Conservation (phyloP, 495 filamentous ascomycete species). For the Tuber brumale region DNA sequence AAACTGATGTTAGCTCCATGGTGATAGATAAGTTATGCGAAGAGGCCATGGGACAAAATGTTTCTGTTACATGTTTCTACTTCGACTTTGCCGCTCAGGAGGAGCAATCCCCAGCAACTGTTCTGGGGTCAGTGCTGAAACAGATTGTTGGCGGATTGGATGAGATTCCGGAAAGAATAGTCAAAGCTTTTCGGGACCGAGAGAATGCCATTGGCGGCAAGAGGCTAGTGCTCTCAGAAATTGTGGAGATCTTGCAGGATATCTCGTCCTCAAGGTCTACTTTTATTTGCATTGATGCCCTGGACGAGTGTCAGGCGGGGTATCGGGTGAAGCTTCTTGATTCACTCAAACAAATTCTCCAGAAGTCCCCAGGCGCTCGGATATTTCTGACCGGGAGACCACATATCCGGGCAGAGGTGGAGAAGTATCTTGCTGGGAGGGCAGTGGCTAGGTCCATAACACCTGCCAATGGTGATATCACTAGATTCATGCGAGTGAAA, state of each 20-base stretch:
- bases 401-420: not conserved
- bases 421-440: not conserved
- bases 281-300: not conserved
- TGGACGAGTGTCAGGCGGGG: not conserved
- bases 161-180: not conserved
- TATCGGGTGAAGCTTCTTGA: not conserved
- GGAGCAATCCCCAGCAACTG: not conserved
- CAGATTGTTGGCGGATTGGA: not conserved
- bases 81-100: not conserved
- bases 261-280: not conserved
- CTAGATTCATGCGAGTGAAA: not conserved
- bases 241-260: not conserved
- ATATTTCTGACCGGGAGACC: not conserved
- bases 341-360: not conserved
- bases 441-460: not conserved
- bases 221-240: not conserved
- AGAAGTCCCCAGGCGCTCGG: not conserved
- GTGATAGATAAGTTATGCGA: not conserved
- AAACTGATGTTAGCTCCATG: not conserved
- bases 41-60: not conserved
- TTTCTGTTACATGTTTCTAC: not conserved
- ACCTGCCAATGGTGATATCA: not conserved
- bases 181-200: not conserved
- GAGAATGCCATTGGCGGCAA: not conserved
- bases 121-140: not conserved